Evolutionary conservation across 2,329 filamentous ascomycete genomes (phyloP).

Genomic region (Tolypocladium guangdongense): DNA sequence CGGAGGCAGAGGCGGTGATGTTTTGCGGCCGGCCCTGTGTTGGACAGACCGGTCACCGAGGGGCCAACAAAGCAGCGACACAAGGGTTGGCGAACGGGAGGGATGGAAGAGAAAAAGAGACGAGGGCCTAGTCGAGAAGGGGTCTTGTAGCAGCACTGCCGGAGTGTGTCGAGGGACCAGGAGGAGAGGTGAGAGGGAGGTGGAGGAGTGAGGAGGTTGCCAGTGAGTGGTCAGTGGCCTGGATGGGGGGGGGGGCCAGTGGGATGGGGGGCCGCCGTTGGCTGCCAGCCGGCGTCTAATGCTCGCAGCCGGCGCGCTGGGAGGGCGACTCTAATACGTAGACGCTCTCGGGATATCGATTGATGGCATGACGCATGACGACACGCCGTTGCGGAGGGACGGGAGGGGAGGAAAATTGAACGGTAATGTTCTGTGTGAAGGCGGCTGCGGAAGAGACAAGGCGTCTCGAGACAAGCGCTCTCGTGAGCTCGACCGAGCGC

Average conservation of each 20-base stretch:
- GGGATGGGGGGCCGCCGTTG: neutral
- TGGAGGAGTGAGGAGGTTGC: neutral
- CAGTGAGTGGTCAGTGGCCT: neutral
- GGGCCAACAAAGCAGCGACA: neutral
- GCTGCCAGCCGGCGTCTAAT: neutral
- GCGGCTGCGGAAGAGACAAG: neutral
- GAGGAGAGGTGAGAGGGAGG: neutral
- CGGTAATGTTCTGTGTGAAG: neutral
- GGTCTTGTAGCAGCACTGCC: neutral
- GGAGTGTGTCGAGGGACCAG: neutral
- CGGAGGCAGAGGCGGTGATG: neutral
- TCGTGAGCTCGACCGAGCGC: neutral
- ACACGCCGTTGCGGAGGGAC: too few relatives aligned
- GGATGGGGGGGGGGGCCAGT: neutral
- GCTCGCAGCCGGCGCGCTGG: neutral
- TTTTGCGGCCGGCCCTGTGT: neutral
- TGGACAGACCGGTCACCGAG: neutral
- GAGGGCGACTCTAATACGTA: neutral
- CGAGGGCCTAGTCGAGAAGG: neutral
- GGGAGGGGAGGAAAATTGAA: neutral
- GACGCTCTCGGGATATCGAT: neutral
- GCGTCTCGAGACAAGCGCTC: neutral
- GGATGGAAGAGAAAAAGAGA: neutral
- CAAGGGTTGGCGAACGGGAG: neutral
- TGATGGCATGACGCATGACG: too few relatives aligned